Base-by-base conservation (phyloP, 768 basidiomycete species). In the Suillus clintonianus region DNA sequence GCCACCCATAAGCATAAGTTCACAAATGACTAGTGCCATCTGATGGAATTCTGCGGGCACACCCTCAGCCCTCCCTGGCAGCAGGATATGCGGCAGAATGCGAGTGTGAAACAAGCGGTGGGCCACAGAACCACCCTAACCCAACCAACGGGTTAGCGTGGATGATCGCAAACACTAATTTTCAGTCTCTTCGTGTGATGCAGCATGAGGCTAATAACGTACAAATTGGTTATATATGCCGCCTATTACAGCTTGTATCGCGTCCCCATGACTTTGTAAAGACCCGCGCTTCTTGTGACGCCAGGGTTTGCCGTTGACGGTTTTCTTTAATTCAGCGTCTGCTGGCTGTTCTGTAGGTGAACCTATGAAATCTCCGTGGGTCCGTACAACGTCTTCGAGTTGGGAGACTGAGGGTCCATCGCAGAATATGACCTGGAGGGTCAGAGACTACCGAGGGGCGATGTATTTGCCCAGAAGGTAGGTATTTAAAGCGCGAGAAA, bases 171-270 rank as follows among this genome's bases (percentile, higher is more conserved):
- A 24, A 32, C 14, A 65, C 7, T 27, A 24, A 17, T 17, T 39
- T 15, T 27, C 55, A 24, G 24, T 56, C 55, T 56, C 24, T 9
- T 39, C 37, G 22, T 55, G 54, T n/a, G 32, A 27, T 27, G 19
- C 17, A 57, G 39, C 56, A 19, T 79, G 72, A 67, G 67, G 58
- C 17, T 42, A 62, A 62, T 37, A 59, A 81, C 91, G 64, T 70
- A 94, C 92, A 74, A 87, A 91, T 78, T 94, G 91, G 69, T 89
- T 85, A 69, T 87, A 92, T 15, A 92, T 83, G 13, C 87, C 89
- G 34, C 92, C 92, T 32, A 93, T 75, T 24, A 92, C 80, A 4
- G 89, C 91, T 68, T 89, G 86, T 7, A 92, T 89, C 0, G 87
- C 82, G 63, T 90, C 87, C 1, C 92, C 69, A 88, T 84, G 32